phyloP scores from a whole-genome alignment of 2,329 filamentous ascomycete species.

The Nigrospora oryzae region DNA sequence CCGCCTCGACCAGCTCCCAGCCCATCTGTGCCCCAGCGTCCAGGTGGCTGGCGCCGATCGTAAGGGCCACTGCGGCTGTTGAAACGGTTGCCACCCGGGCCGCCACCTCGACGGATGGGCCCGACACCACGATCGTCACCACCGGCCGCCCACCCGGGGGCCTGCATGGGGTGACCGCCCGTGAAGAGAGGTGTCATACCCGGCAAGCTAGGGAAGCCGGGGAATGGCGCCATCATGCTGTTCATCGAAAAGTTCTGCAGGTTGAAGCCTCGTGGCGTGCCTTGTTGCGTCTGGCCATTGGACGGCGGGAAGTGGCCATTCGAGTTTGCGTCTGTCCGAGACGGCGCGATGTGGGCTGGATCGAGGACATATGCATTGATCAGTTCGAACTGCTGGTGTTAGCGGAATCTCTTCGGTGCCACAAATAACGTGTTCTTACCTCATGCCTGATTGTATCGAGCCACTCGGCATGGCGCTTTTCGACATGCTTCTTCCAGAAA shows the following conservation, averaged over 20 bases:
- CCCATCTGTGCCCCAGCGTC: constrained; percentile 38
- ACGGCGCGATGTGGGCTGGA: constrained; percentile 88
- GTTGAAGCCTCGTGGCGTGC: constrained; percentile 89
- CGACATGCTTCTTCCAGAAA: constrained; percentile 97
- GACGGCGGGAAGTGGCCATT: constrained; percentile 89
- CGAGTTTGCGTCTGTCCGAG: constrained; percentile 85
- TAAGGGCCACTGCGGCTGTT: constrained; percentile 64
- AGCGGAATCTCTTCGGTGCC: constrained; percentile 13
- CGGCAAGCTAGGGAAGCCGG: constrained; percentile 47
- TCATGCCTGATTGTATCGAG: constrained; percentile 71
- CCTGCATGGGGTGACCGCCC: constrained; percentile 31
- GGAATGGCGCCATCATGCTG: constrained; percentile 47
- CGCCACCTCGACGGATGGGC: constrained; percentile 62
- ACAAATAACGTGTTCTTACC: constrained; percentile 42
- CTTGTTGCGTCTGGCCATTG: constrained; percentile 66
- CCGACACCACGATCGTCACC: constrained; percentile 50
- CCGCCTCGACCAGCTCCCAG: constrained; percentile 41
- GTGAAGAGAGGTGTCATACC: constrained; percentile 45
- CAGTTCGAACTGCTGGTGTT: constrained; percentile 60
- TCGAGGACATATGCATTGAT: constrained; percentile 94
- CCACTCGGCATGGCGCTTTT: constrained; percentile 92
- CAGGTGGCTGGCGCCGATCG: constrained; percentile 56
- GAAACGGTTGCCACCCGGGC: constrained; percentile 45
- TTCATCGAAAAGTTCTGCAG: constrained; percentile 62
- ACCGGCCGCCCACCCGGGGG: constrained; percentile 39